Conservation (phyloP, 2,329 filamentous ascomycete species). For the Pyrenophora teres region DNA sequence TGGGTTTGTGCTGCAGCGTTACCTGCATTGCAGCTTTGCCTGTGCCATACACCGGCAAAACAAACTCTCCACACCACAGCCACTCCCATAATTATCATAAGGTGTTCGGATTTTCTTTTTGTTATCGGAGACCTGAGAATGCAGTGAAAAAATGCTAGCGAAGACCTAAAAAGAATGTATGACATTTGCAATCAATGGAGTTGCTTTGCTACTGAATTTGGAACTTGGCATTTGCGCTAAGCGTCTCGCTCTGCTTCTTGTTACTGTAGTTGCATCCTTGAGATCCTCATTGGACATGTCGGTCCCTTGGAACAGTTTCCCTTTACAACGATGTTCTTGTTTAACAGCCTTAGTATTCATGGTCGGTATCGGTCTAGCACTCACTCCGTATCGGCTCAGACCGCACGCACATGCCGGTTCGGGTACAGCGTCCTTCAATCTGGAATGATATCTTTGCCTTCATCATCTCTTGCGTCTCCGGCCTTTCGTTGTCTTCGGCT, state of each 20-base stretch:
- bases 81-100: no score
- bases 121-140: no score
- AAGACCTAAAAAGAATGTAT: no score
- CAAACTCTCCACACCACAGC: no score
- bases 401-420: not conserved
- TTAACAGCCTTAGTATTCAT: slow-evolving; percentile 1
- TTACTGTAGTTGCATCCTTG: not conserved
- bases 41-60: no score
- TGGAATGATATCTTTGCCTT: not conserved
- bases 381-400: not conserved
- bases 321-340: not conserved
- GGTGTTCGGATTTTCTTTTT: no score
- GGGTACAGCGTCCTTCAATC: not conserved
- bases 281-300: not conserved
- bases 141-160: no score
- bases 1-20: no score
- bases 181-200: no score
- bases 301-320: not conserved
- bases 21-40: no score
- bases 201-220: no score
- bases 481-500: not conserved
- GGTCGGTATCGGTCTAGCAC: not conserved
- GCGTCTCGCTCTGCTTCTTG: not conserved
- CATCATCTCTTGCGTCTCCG: not conserved
- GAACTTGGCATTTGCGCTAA: no score